These are phyloP conservation scores for Penicillium sumatraense DNA, from an alignment of 2,329 filamentous ascomycete genomes.

Conservation along the genomic window DNA sequence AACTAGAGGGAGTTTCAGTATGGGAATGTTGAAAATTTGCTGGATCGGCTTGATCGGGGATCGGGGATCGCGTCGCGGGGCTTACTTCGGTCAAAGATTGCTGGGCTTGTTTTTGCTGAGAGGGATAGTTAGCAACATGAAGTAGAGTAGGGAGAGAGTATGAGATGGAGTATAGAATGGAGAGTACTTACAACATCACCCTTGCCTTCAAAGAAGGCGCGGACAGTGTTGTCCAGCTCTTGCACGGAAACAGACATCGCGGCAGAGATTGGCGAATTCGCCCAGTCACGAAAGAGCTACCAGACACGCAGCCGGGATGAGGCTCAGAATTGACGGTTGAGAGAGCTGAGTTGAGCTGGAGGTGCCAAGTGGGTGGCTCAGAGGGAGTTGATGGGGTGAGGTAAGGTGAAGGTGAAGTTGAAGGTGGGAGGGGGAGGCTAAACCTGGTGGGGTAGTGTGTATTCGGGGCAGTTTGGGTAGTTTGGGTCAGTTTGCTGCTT, in stretches of 20 bases:
- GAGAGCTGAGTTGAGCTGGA: constrained; percentile 3
- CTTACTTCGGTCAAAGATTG: constrained; percentile 88
- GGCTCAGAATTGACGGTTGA: not conserved
- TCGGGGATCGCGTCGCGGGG: constrained; percentile 2
- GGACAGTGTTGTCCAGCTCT: constrained; percentile 96
- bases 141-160: not conserved
- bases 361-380: constrained; percentile 7
- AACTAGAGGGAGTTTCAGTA: constrained; percentile 63
- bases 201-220: constrained; percentile 95
- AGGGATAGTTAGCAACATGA: not conserved
- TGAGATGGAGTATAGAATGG: not conserved
- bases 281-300: constrained; percentile 28
- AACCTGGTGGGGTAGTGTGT: constrained; percentile 1
- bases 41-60: too few species aligned
- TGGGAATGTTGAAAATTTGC: not conserved
- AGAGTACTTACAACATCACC: constrained; percentile 76
- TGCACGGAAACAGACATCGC: constrained; percentile 74
- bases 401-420: constrained; percentile 7
- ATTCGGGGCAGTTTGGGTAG: too few species aligned
- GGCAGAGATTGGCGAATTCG: constrained; percentile 37
- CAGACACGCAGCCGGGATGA: constrained; percentile 14
- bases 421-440: constrained; percentile 23
- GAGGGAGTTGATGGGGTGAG: constrained; percentile 4
- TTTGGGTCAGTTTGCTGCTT: too few species aligned
- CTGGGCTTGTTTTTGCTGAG: constrained; percentile 93